Base-by-base conservation (phyloP, 2,329 filamentous ascomycete genomes). In the Fusarium begoniae region DNA sequence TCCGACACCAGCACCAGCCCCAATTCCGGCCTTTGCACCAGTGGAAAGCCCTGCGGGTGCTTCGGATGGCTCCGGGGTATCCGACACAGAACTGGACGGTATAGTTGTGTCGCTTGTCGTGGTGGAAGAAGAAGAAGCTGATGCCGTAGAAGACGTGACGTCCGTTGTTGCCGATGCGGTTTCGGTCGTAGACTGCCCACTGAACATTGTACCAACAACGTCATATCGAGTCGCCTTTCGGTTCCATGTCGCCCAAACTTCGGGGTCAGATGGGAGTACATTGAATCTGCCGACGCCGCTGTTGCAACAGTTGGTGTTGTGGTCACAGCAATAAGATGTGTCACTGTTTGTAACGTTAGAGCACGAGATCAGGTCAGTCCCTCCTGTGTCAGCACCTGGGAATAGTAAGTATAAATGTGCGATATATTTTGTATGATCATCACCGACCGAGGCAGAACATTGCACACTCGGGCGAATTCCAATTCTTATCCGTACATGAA, bases 251-350 rank as follows among this genome's bases (percentile, higher is more conserved):
- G 75, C 76, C 75, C 73, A 74, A 6, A 58, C 56, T 8, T 72
- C 48, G 4, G 78, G 78, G 13, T 77, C 41, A 1, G 72, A 68
- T 12, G 78, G 78, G 14, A 75, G 57, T 8, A 79, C 66, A 14
- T 73, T 65, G 57, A 79, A 79, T n/a, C 77, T 72, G 12, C 76
- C 73, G 22, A 77, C 73, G 37, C 76, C 78, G 12, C 64, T 75
- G 26, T 79, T 65, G 51, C 77, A 79, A 24, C 77, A 79, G 43
- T 64, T 59, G 15, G 44, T 28, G 12, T 65, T 73, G 59, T 78
- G 72, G 47, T 78, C 75, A 43, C 77, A 79, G 30, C 77, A 79
- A 47, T 77, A 79, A 8, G 75, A 78, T 10, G 61, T 75, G 40
- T 75, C 72, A 50, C 50, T 76, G 17, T 65, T 50, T 4, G 78